Evolutionary conservation across 2,329 filamentous ascomycete genomes (phyloP).

Genomic region (Fusarium miscanthi): DNA sequence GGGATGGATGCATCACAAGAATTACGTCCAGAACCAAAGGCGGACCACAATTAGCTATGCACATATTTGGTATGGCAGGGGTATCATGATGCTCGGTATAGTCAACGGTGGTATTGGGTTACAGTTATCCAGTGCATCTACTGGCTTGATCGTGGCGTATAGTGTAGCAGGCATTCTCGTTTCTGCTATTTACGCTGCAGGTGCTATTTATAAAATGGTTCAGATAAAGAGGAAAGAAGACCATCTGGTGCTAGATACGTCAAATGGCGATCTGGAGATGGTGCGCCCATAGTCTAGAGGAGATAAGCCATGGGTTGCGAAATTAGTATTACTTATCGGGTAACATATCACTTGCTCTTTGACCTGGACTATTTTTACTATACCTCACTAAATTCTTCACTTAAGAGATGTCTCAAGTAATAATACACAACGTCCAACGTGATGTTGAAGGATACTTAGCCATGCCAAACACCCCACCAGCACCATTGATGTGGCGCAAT

Average conservation of each 20-base stretch:
- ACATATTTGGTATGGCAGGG: constrained; percentile 5
- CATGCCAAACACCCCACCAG: neutral
- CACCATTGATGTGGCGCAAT: no score
- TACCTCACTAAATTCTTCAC: no score
- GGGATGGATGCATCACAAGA: constrained; percentile 5
- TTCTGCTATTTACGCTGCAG: neutral
- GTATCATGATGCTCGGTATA: constrained; percentile 3
- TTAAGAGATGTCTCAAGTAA: no score
- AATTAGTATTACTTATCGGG: no score
- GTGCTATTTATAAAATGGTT: neutral
- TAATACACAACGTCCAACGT: no score
- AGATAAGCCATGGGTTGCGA: no score
- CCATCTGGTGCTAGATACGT: neutral
- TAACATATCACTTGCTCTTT: no score
- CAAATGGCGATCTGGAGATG: neutral
- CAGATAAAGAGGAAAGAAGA: neutral
- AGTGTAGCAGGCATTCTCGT: neutral
- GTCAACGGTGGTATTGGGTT: neutral
- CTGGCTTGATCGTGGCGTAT: neutral
- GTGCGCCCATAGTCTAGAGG: no score
- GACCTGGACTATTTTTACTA: no score
- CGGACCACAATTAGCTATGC: neutral
- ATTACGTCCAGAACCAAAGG: neutral
- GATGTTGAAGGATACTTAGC: neutral
- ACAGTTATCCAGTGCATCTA: neutral